Evolutionary conservation across 345 rosid species (phyloP).

Genomic region (Corchorus olitorius): DNA sequence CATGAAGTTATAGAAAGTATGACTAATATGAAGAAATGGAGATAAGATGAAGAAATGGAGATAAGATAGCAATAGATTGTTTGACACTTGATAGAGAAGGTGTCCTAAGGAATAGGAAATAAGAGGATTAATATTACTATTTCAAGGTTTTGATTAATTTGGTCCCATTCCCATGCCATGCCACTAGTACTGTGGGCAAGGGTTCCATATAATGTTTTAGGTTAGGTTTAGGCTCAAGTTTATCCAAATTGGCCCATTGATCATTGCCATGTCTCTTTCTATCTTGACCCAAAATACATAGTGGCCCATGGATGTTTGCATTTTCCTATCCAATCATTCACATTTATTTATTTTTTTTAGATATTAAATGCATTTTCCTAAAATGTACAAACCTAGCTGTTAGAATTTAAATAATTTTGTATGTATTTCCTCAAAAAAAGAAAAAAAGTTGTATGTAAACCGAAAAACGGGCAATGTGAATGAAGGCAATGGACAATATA

Average conservation of each 20-base stretch:
- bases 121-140: not conserved
- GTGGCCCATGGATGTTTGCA: not conserved
- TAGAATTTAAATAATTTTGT: no score
- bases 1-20: no score
- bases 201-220: no score
- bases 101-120: not conserved
- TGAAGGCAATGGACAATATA: no score
- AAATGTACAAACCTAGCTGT: no score
- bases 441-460: no score
- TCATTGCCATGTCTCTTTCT: not conserved
- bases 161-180: not conserved
- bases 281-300: not conserved
- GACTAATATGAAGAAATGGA: no score
- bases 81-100: not conserved
- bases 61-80: no score
- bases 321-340: not conserved
- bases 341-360: not conserved
- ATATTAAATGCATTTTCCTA: no score
- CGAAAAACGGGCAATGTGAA: no score
- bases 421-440: no score
- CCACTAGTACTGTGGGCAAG: not conserved
- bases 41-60: no score
- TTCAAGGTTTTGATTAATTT: not conserved
- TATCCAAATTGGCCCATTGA: not conserved
- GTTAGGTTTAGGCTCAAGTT: not conserved